Evolutionary conservation across 148 eudicot species (phyloP).

Genomic region (Polygonum maritimum): DNA sequence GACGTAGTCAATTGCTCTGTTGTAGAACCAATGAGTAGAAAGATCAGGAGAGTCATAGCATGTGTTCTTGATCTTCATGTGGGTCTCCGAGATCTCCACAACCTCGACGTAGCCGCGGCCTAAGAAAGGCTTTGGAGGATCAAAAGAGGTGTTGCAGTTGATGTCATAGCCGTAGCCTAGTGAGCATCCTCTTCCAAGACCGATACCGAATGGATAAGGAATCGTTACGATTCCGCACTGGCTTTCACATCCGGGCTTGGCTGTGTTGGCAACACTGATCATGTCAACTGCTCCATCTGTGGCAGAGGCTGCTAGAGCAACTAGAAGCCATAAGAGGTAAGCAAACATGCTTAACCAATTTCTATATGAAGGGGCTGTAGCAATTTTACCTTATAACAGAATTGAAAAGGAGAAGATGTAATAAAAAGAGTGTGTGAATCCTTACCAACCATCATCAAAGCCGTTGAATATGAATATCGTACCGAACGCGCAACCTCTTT

Average conservation of each 20-base stretch:
- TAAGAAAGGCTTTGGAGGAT: constrained; percentile 25
- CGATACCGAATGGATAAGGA: constrained; percentile 35
- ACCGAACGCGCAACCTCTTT: too few species aligned
- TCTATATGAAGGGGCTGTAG: background rate
- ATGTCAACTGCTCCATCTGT: constrained; percentile 5
- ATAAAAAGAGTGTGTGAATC: background rate
- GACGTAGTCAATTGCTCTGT: background rate
- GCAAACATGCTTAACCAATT: background rate
- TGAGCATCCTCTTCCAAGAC: constrained; percentile 13
- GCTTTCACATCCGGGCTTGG: constrained; percentile 23
- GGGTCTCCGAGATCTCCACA: constrained; percentile 8
- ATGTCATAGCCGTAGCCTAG: constrained; percentile 9
- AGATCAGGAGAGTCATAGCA: constrained; percentile 14
- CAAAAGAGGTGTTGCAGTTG: constrained; percentile 19
- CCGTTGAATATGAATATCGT: background rate
- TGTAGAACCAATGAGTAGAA: background rate
- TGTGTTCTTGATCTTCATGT: constrained; percentile 8
- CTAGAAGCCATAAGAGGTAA: background rate
- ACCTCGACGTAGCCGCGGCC: background rate
- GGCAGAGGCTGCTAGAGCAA: background rate
- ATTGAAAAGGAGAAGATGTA: background rate
- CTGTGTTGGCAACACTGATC: constrained; percentile 8
- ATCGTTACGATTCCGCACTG: constrained; percentile 32
- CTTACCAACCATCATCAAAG: background rate
- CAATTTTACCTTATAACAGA: background rate